A percentile compares a stretch with the other conserved stretches of the same genome.
phyloP scores from a whole-genome alignment of 140 eudicot genomes.

The Bidens hawaiensis region DNA sequence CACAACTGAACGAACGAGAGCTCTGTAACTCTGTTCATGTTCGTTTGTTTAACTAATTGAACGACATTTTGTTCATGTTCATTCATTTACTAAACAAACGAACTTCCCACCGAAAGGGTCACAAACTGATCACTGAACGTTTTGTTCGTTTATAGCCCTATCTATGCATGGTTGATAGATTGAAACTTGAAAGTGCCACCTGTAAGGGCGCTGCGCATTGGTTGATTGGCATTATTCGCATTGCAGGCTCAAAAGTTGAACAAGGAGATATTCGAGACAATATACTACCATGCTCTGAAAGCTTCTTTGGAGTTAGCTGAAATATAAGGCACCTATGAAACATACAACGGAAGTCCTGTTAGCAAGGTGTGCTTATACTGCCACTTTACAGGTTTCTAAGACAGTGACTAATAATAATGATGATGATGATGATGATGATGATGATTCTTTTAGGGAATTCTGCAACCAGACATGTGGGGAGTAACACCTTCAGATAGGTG shows the following conservation, averaged over 20 bases:
- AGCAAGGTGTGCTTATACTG: slow-evolving; percentile 86
- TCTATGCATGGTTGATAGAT: too few relatives aligned
- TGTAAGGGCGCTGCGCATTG: slow-evolving; percentile 88
- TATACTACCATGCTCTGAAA: slow-evolving; percentile 76
- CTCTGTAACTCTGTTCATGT: too few relatives aligned
- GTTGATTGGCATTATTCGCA: slow-evolving; percentile 42
- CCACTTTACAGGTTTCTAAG: slow-evolving; percentile 25
- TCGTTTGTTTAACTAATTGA: too few relatives aligned
- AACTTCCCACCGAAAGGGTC: too few relatives aligned
- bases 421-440: slow-evolving; percentile 2
- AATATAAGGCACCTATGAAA: slow-evolving; percentile 78
- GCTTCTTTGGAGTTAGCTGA: slow-evolving; percentile 75
- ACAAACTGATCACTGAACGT: too few relatives aligned
- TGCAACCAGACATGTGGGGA: slow-evolving; percentile 98
- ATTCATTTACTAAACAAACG: too few relatives aligned
- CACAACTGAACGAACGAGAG: too few relatives aligned
- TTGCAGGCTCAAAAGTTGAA: slow-evolving; percentile 87
- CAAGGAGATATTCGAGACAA: slow-evolving; percentile 96
- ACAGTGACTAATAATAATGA: slow-evolving; percentile 20
- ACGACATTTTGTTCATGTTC: too few relatives aligned
- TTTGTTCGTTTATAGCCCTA: too few relatives aligned
- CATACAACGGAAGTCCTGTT: slow-evolving; percentile 76
- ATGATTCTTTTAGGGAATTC: slow-evolving; percentile 54
- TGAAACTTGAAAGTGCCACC: too few relatives aligned
- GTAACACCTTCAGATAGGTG: slow-evolving; percentile 72